Percentiles rank a stretch among this genome's conserved stretches.
Conservation (phyloP, 2,329 filamentous ascomycete genomes). For the Rutstroemia sp. region DNA sequence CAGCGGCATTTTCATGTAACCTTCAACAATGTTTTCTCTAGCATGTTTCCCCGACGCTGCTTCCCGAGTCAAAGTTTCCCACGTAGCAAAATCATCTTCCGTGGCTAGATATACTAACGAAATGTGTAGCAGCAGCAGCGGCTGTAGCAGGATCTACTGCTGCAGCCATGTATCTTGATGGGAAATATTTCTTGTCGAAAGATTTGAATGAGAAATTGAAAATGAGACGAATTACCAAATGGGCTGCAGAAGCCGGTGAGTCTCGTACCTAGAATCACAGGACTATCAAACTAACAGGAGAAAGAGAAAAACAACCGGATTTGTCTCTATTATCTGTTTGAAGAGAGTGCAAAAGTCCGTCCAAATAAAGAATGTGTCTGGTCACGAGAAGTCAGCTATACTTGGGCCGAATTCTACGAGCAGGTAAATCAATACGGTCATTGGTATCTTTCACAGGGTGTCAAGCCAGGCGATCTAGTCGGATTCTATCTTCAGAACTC, state of each 20-base stretch:
- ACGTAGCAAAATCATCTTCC: background rate
- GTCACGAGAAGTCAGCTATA: slow-evolving; percentile 55
- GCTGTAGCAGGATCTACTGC: slow-evolving; percentile 33
- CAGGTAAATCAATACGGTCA: slow-evolving; percentile 53
- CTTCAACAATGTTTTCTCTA: background rate
- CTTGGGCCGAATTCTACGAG: slow-evolving; percentile 48
- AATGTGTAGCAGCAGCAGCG: slow-evolving; percentile 17
- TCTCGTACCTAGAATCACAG: slow-evolving; percentile 6
- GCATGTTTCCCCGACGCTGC: background rate
- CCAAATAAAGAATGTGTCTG: slow-evolving; percentile 55
- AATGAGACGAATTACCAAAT: slow-evolving; percentile 35
- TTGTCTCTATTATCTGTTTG: slow-evolving; percentile 61
- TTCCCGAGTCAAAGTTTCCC: background rate
- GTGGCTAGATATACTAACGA: background rate
- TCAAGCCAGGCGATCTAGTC: slow-evolving; percentile 53
- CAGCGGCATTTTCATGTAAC: no score
- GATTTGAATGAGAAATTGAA: slow-evolving; percentile 46
- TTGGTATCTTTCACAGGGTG: slow-evolving; percentile 51
- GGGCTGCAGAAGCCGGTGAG: slow-evolving; percentile 42
- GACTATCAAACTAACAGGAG: background rate
- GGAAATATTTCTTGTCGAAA: slow-evolving; percentile 58
- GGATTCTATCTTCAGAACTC: slow-evolving; percentile 61
- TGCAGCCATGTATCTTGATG: slow-evolving; percentile 55
- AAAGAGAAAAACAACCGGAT: slow-evolving; percentile 36
- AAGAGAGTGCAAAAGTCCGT: slow-evolving; percentile 43